Conservation (phyloP, 805 yeast species). For the Barnettozyma wickerhamii region DNA sequence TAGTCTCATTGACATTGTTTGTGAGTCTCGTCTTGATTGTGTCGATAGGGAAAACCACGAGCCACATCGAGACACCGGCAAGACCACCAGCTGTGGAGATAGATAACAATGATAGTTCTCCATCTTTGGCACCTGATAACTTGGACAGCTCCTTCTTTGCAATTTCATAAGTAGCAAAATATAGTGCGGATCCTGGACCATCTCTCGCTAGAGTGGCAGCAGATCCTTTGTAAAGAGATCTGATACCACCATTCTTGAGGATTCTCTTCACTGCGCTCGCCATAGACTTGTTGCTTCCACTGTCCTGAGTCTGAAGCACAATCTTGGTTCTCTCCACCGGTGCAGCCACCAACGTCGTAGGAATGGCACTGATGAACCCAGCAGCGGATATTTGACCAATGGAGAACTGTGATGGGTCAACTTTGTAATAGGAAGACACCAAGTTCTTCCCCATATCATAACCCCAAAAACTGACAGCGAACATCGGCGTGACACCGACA, state of each 20-base stretch:
- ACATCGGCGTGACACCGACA: slow-evolving; percentile 97
- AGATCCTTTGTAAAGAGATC: slow-evolving; percentile 87
- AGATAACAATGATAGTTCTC: slow-evolving; percentile 62
- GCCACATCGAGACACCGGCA: slow-evolving; percentile 98
- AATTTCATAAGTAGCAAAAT: slow-evolving; percentile 91
- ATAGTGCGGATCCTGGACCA: slow-evolving; percentile 95
- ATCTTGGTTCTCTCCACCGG: slow-evolving; percentile 97
- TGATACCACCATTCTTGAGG: slow-evolving; percentile 74
- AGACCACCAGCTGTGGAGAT: slow-evolving; percentile 89
- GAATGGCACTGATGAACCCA: slow-evolving; percentile 91
- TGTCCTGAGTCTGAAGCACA: slow-evolving; percentile 73
- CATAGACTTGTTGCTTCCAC: slow-evolving; percentile 38
- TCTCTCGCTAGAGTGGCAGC: slow-evolving; percentile 91
- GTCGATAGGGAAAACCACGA: slow-evolving; percentile 91
- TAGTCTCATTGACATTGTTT: slow-evolving; percentile 33
- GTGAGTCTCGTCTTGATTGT: slow-evolving; percentile 65
- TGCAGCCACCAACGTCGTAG: slow-evolving; percentile 94
- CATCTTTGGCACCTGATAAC: slow-evolving; percentile 35
- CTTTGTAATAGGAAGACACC: slow-evolving; percentile 41
- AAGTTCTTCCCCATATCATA: slow-evolving; percentile 87
- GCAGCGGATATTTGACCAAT: slow-evolving; percentile 80
- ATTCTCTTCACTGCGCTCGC: slow-evolving; percentile 57
- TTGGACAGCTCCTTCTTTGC: slow-evolving; percentile 59
- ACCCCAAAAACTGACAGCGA: slow-evolving; percentile 98
- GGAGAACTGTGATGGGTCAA: slow-evolving; percentile 41